These are phyloP conservation scores for Fusarium sp. DNA, from an alignment of 2,329 filamentous ascomycete genomes.

Conservation along the genomic window DNA sequence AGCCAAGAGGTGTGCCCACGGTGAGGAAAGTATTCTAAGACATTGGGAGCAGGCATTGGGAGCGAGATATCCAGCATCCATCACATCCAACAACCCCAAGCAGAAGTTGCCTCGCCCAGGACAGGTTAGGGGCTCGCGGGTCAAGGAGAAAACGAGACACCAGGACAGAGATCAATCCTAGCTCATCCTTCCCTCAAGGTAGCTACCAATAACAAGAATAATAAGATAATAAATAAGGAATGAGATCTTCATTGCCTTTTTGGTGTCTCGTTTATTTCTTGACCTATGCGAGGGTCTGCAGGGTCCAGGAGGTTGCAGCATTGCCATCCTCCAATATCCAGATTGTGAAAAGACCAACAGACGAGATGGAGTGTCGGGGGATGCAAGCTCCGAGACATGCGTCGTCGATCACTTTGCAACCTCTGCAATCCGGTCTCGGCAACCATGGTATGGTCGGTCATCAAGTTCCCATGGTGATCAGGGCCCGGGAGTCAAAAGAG, in stretches of 20 bases:
- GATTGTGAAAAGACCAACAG: constrained; percentile 8
- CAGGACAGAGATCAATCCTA: neutral
- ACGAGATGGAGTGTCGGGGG: constrained; percentile 30
- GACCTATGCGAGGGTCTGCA: neutral
- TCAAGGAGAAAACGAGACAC: neutral
- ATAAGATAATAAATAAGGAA: neutral
- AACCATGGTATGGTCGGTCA: neutral
- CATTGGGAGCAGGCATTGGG: constrained; percentile 30
- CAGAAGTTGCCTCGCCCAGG: constrained; percentile 1
- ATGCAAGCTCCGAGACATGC: constrained; percentile 33
- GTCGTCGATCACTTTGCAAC: constrained; percentile 28
- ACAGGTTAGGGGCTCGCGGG: neutral
- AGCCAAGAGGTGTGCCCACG: constrained; percentile 11
- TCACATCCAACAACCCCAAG: constrained; percentile 12
- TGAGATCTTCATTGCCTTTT: neutral
- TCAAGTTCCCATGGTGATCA: neutral
- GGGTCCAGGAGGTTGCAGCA: neutral
- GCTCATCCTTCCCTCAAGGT: neutral
- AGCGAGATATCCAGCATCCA: constrained; percentile 11
- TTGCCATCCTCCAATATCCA: constrained; percentile 18
- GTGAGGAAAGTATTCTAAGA: constrained; percentile 24
- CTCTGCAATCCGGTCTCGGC: constrained; percentile 13
- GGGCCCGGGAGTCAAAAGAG: neutral
- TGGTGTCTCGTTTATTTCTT: neutral
- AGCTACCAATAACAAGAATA: neutral